Base-by-base conservation (phyloP, 2,329 filamentous ascomycete species). In the Epicoccum nigrum region DNA sequence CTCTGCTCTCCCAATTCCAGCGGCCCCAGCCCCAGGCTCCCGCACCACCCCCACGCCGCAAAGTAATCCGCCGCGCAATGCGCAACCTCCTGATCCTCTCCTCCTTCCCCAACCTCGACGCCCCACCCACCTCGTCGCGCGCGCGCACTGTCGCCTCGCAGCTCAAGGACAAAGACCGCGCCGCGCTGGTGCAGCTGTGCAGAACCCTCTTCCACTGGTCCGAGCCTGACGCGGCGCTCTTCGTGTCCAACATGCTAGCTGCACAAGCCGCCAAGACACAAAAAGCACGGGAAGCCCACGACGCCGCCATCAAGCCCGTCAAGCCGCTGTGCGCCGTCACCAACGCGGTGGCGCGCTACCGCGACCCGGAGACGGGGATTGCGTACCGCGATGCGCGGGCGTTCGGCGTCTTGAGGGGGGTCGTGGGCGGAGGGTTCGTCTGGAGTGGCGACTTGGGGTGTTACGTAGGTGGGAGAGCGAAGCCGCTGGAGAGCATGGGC, bases 401-500 rank as follows among this genome's bases (percentile, higher is more conserved):
- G 0, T 97, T 92, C 75, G 85, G 85, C 63, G 86, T 95, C 71
- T 88, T 97, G 37, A 87, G 90, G 64, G 84, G 87, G 47, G 81
- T 96, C 12, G 76, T 84, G 44, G 82, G 79, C 1, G 88, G 90
- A 34, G 86, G 90, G 35, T 92, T 92, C 71, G 84, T 84, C 51
- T 99, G 90, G 89, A 96, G 92, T 69, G 80, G 80, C 23, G 79
- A 94, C 60, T 74, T 96, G 23, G 92, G 90, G 5, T 89, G 87
- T 13, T 99, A 92, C 83, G 87, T 93, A 4, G 93, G 93, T 0
- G 83, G 81, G 59, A 65, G 67, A 63, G 72, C 63, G 7, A 67
- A 64, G 16, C 62, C 62, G 20, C 57, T 71, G 15, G 59, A 65
- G 43, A 66, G 58, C 21, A 62, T 61, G 58, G 63, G 60, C 6